Conservation (phyloP, 2,329 filamentous ascomycete species). For the Purpureocillium takamizusanense region DNA sequence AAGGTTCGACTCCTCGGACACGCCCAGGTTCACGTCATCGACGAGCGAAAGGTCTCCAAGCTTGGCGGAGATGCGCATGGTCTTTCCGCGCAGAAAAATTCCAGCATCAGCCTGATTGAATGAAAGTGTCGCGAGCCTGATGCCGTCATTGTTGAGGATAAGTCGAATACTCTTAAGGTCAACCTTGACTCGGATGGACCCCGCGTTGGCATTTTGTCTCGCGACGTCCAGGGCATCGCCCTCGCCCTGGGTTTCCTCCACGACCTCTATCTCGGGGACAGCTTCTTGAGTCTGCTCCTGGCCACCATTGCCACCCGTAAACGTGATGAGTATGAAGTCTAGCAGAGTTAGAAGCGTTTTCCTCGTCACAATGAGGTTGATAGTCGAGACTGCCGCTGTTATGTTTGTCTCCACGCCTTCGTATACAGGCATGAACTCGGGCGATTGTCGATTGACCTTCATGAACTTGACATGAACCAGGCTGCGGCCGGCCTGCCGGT, state of each 20-base stretch:
- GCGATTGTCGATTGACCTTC: conserved; percentile 81
- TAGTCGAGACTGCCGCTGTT: conserved; percentile 83
- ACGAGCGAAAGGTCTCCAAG: conserved; percentile 82
- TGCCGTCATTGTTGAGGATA: conserved; percentile 95
- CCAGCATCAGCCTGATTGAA: conserved; percentile 88
- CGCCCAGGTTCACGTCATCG: conserved; percentile 89
- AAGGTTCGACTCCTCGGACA: conserved; percentile 69
- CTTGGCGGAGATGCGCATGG: conserved; percentile 79
- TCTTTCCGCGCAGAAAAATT: conserved; percentile 75
- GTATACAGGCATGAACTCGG: conserved; percentile 85
- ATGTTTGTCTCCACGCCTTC: conserved; percentile 92
- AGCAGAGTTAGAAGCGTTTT: conserved; percentile 85
- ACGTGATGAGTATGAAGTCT: conserved; percentile 90
- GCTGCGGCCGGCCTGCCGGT: conserved; percentile 68
- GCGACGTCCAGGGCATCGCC: conserved; percentile 21
- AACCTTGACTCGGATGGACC: conserved; percentile 88
- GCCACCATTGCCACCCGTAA: conserved; percentile 54
- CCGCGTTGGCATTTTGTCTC: conserved; percentile 31
- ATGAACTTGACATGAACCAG: conserved; percentile 84
- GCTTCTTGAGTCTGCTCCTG: conserved; percentile 24
- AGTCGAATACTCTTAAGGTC: conserved; percentile 88
- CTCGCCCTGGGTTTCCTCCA: conserved; percentile 28
- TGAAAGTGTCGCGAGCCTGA: conserved; percentile 83
- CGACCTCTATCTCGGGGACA: conserved; percentile 20
- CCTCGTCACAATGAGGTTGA: conserved; percentile 90